phyloP scores from a whole-genome alignment of 192 early-diverging fungal genomes.

The Coemansia sp. region DNA sequence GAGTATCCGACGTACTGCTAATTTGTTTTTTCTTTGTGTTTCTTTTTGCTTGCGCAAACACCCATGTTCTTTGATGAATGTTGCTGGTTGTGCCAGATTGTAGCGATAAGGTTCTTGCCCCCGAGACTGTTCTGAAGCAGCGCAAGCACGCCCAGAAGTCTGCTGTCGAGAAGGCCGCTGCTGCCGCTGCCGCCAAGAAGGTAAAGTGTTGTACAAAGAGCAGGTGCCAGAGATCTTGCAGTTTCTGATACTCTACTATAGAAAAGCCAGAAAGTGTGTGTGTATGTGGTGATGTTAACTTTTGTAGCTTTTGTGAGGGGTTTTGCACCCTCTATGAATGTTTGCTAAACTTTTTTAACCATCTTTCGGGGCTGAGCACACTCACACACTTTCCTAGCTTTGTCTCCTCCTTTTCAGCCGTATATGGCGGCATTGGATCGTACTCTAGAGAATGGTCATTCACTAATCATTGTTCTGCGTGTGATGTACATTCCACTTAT shows the following conservation, averaged over 20 bases:
- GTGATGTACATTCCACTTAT: not conserved
- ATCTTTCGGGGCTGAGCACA: conserved; percentile 83
- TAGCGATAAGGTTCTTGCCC: conserved; percentile 74
- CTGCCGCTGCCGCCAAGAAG: conserved; percentile 46
- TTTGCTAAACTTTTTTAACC: conserved; percentile 53
- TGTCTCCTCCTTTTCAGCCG: not conserved
- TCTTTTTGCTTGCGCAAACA: not conserved
- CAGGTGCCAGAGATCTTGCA: too few species aligned
- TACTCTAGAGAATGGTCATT: not conserved
- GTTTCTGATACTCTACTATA: too few species aligned
- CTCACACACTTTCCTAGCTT: not conserved
- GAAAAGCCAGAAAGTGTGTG: not conserved
- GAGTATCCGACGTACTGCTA: conserved; percentile 47
- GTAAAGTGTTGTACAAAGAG: conserved; percentile 8
- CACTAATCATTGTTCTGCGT: not conserved
- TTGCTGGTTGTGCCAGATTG: not conserved
- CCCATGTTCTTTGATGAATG: not conserved
- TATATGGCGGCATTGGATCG: not conserved
- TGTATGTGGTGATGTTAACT: conserved; percentile 52
- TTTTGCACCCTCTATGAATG: conserved; percentile 53
- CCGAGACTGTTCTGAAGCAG: conserved; percentile 89
- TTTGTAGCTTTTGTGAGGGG: conserved; percentile 20
- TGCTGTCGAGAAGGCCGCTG: conserved; percentile 60
- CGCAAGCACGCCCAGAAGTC: conserved; percentile 75
- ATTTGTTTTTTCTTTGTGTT: not conserved